These are phyloP conservation scores for Baorangia bicolor DNA, from an alignment of 768 basidiomycete genomes.

Conservation along the genomic window DNA sequence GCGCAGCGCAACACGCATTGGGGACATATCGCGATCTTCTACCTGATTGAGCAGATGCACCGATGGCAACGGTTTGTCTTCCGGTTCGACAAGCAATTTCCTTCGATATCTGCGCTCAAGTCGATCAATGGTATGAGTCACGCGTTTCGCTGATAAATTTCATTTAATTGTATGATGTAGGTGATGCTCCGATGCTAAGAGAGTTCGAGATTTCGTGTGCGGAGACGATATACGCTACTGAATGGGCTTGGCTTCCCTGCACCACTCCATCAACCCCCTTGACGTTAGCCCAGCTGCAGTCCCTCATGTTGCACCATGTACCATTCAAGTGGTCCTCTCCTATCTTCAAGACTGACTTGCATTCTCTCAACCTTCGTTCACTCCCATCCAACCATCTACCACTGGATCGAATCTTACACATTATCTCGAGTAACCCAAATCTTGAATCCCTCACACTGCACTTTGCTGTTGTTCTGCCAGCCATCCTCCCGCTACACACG, in stretches of 20 bases:
- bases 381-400: slow-evolving; percentile 63
- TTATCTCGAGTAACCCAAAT: slow-evolving; percentile 55
- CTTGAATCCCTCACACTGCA: slow-evolving; percentile 60
- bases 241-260: slow-evolving; percentile 78
- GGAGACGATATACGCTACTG: slow-evolving; percentile 56
- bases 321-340: slow-evolving; percentile 81
- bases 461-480: slow-evolving; percentile 57
- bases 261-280: slow-evolving; percentile 34
- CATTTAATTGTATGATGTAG: slow-evolving; percentile 35
- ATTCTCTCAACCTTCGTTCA: slow-evolving; percentile 59
- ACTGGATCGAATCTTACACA: slow-evolving; percentile 66
- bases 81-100: slow-evolving; percentile 73
- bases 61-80: slow-evolving; percentile 83
- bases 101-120: slow-evolving; percentile 71
- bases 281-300: slow-evolving; percentile 48
- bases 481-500: slow-evolving; percentile 60
- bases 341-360: slow-evolving; percentile 59
- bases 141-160: not conserved
- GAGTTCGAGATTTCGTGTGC: slow-evolving; percentile 79
- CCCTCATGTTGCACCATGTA: slow-evolving; percentile 65
- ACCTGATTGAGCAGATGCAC: slow-evolving; percentile 76
- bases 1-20: slow-evolving; percentile 60
- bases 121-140: slow-evolving; percentile 59
- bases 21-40: slow-evolving; percentile 80
- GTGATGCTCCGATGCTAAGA: slow-evolving; percentile 66